phyloP scores from a whole-genome alignment of 2,329 filamentous ascomycete species.

The Gyromitra esculenta region DNA sequence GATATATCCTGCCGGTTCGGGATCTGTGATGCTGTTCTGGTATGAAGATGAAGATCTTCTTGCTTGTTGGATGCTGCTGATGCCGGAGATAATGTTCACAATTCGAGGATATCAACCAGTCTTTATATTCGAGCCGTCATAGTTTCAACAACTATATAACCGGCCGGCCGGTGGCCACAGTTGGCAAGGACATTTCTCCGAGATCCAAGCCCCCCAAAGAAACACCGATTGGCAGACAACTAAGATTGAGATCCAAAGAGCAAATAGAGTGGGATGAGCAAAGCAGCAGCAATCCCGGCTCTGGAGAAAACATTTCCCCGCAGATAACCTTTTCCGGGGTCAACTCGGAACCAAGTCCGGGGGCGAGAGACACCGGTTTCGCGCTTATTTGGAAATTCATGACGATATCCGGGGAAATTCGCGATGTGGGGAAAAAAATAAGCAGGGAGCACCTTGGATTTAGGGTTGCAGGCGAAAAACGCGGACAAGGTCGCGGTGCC shows the following conservation, averaged over 20 bases:
- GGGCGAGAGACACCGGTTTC: background rate
- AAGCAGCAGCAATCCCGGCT: constrained; percentile 3
- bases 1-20: background rate
- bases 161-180: constrained; percentile 2
- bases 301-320: constrained; percentile 15
- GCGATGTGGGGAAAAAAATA: background rate
- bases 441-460: background rate
- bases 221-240: background rate
- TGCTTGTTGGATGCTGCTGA: background rate
- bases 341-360: constrained; percentile 23
- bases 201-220: constrained; percentile 8
- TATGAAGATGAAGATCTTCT: background rate
- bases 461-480: background rate
- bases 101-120: constrained; percentile 4
- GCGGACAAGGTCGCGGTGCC: background rate
- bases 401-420: constrained; percentile 11
- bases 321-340: background rate
- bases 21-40: constrained; percentile 1
- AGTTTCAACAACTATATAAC: background rate
- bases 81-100: constrained; percentile 13
- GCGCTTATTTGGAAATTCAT: background rate
- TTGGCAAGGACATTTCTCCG: constrained; percentile 19
- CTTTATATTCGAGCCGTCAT: constrained; percentile 22
- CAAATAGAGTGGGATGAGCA: background rate
- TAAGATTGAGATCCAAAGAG: background rate